Evolutionary conservation across 2,329 filamentous ascomycete species (phyloP), one percentile per base, ranked within the genome.

Genomic region (Botrytis deweyae): DNA sequence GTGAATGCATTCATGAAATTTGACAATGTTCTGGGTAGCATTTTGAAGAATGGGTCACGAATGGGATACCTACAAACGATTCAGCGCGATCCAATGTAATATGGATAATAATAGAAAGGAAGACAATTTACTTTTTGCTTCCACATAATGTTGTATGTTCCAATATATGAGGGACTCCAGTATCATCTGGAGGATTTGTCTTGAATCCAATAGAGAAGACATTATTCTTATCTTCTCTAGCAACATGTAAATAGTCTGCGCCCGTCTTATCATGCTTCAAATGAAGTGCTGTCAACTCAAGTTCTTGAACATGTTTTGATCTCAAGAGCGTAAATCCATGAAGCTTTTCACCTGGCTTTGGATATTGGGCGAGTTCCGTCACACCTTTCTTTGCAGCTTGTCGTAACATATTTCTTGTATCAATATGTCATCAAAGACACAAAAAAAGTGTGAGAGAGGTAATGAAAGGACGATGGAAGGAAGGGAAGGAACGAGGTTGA

Each of bases 1-100:
- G 96, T 99, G 82, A 98, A 97, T 75, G 96, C 96, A 83, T 99
- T 99, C 96, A 99, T 99, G 81, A 98, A 99, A 84, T 98, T 99
- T 77, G 96, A 98, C n/a, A 99, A 88, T 8, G 96, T 98, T 78
- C 96, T 91, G 36, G 96, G 96, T 40, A 99, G 88, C 96, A 99
- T 99, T 88, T 98, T 99, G 87, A 99, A 99, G 87, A 99, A 99
- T 0, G 96, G 96, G 81, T 99, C 96, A 76, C 96, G 93, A 74
- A 99, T 95, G n/a, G 96, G 96, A 81, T 95, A 97, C 82, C 93
- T 95, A 81, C 70, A 74, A 64, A 25, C 14, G n/a, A 65, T 74
- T 84, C 74, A 84, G 82, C 73, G 77, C 76, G 74, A 61, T 52
- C 63, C 67, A 66, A 55, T n/a, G 12, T 72, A 8, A 42, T 62